Conservation (phyloP, 176 grass and related monocot species). For the Oryza punctata region DNA sequence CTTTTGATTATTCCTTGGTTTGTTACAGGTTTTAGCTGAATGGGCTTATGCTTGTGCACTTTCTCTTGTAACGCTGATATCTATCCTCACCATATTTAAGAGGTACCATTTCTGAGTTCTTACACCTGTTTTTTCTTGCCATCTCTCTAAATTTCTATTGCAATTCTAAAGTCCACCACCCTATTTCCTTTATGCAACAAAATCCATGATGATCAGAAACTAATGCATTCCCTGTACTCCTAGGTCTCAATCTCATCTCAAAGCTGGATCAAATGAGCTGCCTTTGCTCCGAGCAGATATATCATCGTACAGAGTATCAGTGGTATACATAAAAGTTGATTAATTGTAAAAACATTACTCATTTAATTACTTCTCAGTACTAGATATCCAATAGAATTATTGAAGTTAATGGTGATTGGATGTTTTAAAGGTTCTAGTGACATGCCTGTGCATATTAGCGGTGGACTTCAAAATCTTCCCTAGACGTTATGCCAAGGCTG, state of each 20-base stretch:
- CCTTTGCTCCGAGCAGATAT: constrained; percentile 58
- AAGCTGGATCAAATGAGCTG: constrained; percentile 32
- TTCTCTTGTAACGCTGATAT: constrained; percentile 53
- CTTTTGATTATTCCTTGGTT: constrained; percentile 22
- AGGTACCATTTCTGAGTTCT: constrained; percentile 53
- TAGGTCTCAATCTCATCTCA: constrained; percentile 51
- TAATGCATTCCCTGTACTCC: constrained; percentile 7
- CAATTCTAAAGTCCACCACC: constrained; percentile 11
- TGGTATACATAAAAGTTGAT: constrained; percentile 64
- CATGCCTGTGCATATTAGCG: constrained; percentile 94
- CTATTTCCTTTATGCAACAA: constrained; percentile 35
- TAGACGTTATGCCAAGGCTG: constrained; percentile 84
- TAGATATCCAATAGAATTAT: constrained; percentile 12
- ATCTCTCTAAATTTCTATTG: constrained; percentile 22
- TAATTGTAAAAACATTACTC: neutral
- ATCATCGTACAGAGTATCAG: constrained; percentile 88
- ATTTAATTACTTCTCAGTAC: constrained; percentile 8
- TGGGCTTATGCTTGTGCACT: constrained; percentile 60
- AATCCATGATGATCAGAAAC: neutral
- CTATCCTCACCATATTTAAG: constrained; percentile 45
- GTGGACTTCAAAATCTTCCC: constrained; percentile 96
- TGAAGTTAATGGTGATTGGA: constrained; percentile 3
- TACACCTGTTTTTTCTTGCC: constrained; percentile 10
- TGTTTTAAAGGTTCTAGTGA: constrained; percentile 71
- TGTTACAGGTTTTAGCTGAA: constrained; percentile 67